Conservation (phyloP, 257 asterid genomes). For the Scutellaria minor region DNA sequence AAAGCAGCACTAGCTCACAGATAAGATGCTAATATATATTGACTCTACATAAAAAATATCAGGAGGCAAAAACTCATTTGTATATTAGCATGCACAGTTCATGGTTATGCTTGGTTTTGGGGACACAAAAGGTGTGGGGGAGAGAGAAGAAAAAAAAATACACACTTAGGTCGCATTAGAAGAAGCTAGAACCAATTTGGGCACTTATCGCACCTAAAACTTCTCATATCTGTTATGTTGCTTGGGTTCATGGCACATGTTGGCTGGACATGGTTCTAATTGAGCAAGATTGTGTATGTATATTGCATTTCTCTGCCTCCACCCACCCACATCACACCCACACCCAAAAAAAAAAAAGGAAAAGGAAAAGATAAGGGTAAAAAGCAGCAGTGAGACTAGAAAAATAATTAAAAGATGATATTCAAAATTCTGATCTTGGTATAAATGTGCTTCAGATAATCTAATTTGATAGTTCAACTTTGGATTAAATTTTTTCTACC, state of each 20-base stretch:
- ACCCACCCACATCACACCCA: too few species aligned
- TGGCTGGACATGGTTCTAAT: background rate
- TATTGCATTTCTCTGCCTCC: background rate
- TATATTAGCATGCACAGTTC: background rate
- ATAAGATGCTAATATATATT: too few species aligned
- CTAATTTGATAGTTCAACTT: constrained; percentile 7
- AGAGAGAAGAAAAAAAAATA: too few species aligned
- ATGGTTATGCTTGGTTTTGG: background rate
- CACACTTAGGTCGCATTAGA: background rate
- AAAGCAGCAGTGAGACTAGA: background rate
- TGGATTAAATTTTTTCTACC: background rate
- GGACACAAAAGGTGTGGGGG: background rate
- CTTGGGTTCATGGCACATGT: background rate
- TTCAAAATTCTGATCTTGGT: background rate
- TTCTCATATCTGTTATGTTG: background rate
- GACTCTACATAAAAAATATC: too few species aligned
- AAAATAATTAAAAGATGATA: background rate
- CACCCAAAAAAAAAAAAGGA: too few species aligned
- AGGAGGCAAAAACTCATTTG: background rate
- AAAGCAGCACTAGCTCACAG: too few species aligned
- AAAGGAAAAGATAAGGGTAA: too few species aligned
- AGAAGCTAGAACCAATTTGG: constrained; percentile 11
- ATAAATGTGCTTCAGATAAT: constrained; percentile 5
- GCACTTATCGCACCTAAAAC: constrained; percentile 13
- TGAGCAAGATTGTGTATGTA: background rate